These are phyloP conservation scores for Debaryomycetaceae sp. DNA, from an alignment of 1,139 yeast genomes.

Conservation along the genomic window DNA sequence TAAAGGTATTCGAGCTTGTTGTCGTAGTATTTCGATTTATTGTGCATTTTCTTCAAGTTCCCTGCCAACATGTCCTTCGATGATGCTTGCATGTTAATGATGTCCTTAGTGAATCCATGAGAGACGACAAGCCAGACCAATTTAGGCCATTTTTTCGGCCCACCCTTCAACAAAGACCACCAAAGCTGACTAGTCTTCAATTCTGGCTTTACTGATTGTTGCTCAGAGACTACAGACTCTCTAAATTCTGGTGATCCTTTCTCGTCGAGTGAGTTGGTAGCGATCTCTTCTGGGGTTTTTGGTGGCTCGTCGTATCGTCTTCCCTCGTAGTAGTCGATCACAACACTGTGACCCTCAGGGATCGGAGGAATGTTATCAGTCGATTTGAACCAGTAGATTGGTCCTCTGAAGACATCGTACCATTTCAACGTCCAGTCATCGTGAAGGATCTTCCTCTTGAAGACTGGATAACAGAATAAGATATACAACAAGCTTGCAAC, in stretches of 20 bases:
- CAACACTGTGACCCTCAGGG: conserved; percentile 54
- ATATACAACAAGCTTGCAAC: conserved; percentile 52
- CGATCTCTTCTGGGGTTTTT: conserved; percentile 13
- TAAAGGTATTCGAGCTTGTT: conserved; percentile 69
- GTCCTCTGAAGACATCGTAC: conserved; percentile 58
- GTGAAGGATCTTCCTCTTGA: conserved; percentile 56
- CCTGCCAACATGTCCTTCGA: conserved; percentile 32
- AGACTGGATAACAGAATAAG: conserved; percentile 58
- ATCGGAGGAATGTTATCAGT: conserved; percentile 62
- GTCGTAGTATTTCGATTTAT: conserved; percentile 62
- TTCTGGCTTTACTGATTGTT: conserved; percentile 1
- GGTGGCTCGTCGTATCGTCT: conserved; percentile 33
- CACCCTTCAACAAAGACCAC: conserved; percentile 37
- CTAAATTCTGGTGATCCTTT: not conserved
- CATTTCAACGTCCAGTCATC: conserved; percentile 67
- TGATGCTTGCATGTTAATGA: conserved; percentile 47
- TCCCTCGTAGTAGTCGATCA: conserved; percentile 64
- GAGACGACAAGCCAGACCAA: conserved; percentile 46
- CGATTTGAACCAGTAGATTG: conserved; percentile 52
- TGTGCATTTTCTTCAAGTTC: conserved; percentile 50
- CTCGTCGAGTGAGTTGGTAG: conserved; percentile 3
- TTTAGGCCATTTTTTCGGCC: conserved; percentile 54
- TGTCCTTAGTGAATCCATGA: conserved; percentile 67
- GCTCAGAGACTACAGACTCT: conserved; percentile 1
- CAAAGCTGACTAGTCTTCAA: conserved; percentile 20